Conservation (phyloP, 495 filamentous ascomycete species). For the Aspergillus wentii region DNA sequence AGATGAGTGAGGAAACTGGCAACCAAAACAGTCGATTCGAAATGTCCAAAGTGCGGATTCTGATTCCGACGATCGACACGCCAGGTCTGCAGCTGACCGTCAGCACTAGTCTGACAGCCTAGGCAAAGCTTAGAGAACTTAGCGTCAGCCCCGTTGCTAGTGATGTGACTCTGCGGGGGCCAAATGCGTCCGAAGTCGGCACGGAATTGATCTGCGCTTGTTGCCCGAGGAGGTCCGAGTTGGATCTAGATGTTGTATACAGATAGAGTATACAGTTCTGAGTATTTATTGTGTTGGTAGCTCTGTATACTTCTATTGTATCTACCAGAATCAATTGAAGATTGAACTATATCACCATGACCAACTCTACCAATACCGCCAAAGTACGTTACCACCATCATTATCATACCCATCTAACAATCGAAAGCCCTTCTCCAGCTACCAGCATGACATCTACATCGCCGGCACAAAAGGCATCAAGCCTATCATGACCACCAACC, state of each 20-base stretch:
- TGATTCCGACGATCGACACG: background rate
- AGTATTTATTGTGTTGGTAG: no score
- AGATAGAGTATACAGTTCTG: no score
- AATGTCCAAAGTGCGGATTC: background rate
- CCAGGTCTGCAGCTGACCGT: background rate
- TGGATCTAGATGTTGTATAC: no score
- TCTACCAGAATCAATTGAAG: background rate
- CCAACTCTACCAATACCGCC: background rate
- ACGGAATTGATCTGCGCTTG: background rate
- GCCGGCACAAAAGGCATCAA: conserved; percentile 26
- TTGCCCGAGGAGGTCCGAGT: no score
- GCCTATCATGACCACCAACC: conserved; percentile 28
- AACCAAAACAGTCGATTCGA: background rate
- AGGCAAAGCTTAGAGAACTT: no score
- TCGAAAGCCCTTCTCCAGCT: conserved; percentile 5
- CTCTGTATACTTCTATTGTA: background rate
- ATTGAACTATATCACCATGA: background rate
- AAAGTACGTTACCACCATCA: no score
- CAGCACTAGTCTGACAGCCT: background rate
- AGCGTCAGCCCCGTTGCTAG: no score
- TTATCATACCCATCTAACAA: no score
- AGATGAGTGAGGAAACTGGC: background rate
- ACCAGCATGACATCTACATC: conserved; percentile 27
- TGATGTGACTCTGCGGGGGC: no score
- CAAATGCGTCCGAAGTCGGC: background rate